Evolutionary conservation across 2,329 filamentous ascomycete genomes (phyloP), one percentile per base, ranked within the genome.

Genomic region (Didymella segeticola): DNA sequence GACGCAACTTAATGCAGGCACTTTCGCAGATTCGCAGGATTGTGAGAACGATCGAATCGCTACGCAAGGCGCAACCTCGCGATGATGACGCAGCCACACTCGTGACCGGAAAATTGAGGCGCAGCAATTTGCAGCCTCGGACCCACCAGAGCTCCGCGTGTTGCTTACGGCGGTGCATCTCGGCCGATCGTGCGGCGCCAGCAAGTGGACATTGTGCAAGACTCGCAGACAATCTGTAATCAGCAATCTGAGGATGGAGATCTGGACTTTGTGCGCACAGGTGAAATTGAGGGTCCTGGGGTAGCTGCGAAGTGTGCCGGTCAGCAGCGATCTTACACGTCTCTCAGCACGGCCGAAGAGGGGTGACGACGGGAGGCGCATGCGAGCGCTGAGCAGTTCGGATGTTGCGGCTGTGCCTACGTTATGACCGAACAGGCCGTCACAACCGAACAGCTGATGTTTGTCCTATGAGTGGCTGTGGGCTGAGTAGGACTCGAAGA

Each of bases 401-500:
- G 51, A 49, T 54, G 38, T 22, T 54, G 43, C 53, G 51, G 46
- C 52, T 58, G 39, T 48, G 49, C 45, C 20, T 37, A 29, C 5
- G 20, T 25, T 41, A 49, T 33, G 39, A 58, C 57, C 57, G 49
- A 56, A 60, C 30, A 30, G 51, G 58, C 58, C 61, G 63, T 60
- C 51, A 50, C 43, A 59, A 37, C 60, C 62, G 60, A 56, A 37
- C 31, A 61, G 43, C 54, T 50, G 43, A 54, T 43, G 34, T 47
- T 57, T 43, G 54, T 47, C 38, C 48, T 45, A n/a, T 60, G 61
- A 53, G 52, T 55, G 53, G 55, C 58, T 60, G 43, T 68, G 62
- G 70, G 70, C 70, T 69, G 69, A 69, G 67, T 58, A 51, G 59
- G 63, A 60, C 63, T 57, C 59, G 58, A 66, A 56, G 27, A 29